These are phyloP conservation scores for Trypanosoma brucei DNA, from an alignment of 208 protist species.

Conservation along the genomic window DNA sequence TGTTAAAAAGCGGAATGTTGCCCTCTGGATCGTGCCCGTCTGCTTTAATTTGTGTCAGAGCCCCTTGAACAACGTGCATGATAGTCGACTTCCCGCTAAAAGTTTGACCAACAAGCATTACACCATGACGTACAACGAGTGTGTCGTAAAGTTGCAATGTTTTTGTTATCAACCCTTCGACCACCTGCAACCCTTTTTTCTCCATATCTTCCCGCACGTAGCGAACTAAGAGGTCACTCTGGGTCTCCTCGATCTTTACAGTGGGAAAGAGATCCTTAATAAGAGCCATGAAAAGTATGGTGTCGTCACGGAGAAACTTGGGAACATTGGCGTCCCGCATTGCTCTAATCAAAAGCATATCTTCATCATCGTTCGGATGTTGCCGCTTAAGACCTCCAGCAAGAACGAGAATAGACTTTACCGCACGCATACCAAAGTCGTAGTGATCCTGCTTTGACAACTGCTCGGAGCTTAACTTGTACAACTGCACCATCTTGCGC, in stretches of 20 bases:
- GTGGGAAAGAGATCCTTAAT: conserved; percentile 93
- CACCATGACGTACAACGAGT: conserved; percentile 88
- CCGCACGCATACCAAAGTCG: conserved; percentile 95
- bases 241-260: conserved; percentile 72
- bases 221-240: conserved; percentile 74
- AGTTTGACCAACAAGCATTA: conserved; percentile 95
- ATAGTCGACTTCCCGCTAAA: conserved; percentile 92
- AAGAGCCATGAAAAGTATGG: conserved; percentile 91
- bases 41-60: conserved; percentile 77
- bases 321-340: conserved; percentile 94
- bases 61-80: conserved; percentile 66
- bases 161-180: conserved; percentile 85
- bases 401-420: conserved; percentile 95
- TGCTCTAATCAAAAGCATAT: conserved; percentile 93
- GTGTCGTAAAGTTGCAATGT: conserved; percentile 94
- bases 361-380: conserved; percentile 87
- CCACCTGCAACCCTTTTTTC: conserved; percentile 63
- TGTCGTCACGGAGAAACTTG: conserved; percentile 94
- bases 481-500: conserved; percentile 96
- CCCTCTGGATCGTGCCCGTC: conserved; percentile 69
- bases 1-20: conserved; percentile 75
- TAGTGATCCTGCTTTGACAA: conserved; percentile 96
- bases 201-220: conserved; percentile 76
- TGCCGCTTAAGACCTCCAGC: conserved; percentile 90
- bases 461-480: conserved; percentile 94